phyloP scores from a whole-genome alignment of 2,329 filamentous ascomycete genomes.

The Diatrype stigma region DNA sequence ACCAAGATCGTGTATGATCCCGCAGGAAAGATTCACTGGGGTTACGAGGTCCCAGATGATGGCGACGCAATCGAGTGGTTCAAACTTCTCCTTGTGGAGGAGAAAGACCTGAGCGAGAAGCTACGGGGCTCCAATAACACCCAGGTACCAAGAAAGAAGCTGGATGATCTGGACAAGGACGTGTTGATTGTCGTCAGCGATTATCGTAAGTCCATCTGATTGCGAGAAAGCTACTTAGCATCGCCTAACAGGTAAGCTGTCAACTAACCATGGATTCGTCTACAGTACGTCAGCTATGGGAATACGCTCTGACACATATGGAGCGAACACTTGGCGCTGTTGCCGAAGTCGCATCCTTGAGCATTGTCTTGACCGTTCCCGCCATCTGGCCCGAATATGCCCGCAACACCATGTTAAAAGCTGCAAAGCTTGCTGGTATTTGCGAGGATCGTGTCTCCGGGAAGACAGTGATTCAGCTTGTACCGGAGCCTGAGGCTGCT shows the following conservation, averaged over 20 bases:
- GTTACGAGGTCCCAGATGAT: conserved; percentile 21
- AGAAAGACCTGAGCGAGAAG: conserved; percentile 20
- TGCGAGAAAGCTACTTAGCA: too few relatives aligned
- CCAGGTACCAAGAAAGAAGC: not conserved
- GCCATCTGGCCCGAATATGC: conserved; percentile 13
- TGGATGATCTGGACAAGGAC: conserved; percentile 10
- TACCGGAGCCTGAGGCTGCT: conserved; percentile 44
- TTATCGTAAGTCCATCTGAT: not conserved
- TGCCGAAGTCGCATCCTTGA: conserved; percentile 7
- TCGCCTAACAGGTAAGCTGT: too few relatives aligned
- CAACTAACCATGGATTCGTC: not conserved
- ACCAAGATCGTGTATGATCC: not conserved
- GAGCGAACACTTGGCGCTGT: not conserved
- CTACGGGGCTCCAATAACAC: conserved; percentile 19
- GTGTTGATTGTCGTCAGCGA: not conserved
- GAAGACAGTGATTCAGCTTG: conserved; percentile 28
- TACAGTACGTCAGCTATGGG: conserved; percentile 13
- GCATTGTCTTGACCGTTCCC: conserved; percentile 12
- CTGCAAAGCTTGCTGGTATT: conserved; percentile 32
- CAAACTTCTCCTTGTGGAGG: conserved; percentile 35
- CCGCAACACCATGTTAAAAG: conserved; percentile 32
- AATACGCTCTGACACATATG: conserved; percentile 7
- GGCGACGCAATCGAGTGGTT: conserved; percentile 33
- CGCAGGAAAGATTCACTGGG: not conserved
- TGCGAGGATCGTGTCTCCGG: conserved; percentile 21